These are phyloP conservation scores for Fusarium sp. DNA, from an alignment of 2,329 filamentous ascomycete species.

Conservation along the genomic window DNA sequence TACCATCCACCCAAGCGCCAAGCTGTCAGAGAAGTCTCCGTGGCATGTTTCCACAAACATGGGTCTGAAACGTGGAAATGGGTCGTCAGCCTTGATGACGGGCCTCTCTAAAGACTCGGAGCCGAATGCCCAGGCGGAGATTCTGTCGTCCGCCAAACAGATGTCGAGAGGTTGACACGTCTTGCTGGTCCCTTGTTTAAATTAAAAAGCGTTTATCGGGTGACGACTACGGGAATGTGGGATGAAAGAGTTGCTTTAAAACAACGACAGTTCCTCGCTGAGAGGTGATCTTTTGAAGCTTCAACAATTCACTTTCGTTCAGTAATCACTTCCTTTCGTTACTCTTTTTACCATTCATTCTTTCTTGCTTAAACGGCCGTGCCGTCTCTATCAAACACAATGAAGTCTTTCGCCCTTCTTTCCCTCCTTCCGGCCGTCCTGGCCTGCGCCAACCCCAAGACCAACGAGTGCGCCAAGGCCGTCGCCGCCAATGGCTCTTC, in stretches of 20 bases:
- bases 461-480: constrained; percentile 39
- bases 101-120: not conserved
- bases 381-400: constrained; percentile 19
- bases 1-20: constrained; percentile 3
- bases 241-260: constrained; percentile 17
- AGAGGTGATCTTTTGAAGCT: not conserved
- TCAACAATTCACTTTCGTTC: constrained; percentile 13
- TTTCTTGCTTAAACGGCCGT: constrained; percentile 27
- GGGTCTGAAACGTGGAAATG: constrained; percentile 8
- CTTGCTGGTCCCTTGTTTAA: constrained; percentile 17
- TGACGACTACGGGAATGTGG: not conserved
- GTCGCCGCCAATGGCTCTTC: constrained; percentile 30
- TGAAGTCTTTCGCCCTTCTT: constrained; percentile 39
- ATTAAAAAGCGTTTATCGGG: constrained; percentile 13
- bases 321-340: constrained; percentile 14
- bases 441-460: constrained; percentile 37
- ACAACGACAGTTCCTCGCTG: not conserved
- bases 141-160: constrained; percentile 39
- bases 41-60: constrained; percentile 22
- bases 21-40: constrained; percentile 15
- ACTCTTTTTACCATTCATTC: constrained; percentile 16
- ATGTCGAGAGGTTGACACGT: not conserved
- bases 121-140: constrained; percentile 36
- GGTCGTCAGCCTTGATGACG: not conserved
- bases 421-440: constrained; percentile 40